phyloP scores from a whole-genome alignment of 129 eudicot genomes.

The Tagetes erecta region DNA sequence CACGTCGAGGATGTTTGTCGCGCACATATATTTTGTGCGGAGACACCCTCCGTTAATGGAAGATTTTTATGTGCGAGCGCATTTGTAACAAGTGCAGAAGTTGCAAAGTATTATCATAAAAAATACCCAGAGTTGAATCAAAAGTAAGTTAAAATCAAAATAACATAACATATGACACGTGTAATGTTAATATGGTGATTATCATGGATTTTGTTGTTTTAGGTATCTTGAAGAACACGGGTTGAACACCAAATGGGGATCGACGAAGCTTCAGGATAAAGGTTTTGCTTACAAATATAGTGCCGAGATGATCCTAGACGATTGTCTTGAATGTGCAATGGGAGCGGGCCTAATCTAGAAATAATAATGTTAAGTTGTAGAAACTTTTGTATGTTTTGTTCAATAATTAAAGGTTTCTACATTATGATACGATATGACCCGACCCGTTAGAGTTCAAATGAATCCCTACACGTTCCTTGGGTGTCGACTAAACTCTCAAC shows the following conservation, averaged over 20 bases:
- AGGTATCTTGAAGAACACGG: slow-evolving; percentile 37
- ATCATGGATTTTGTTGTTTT: background rate
- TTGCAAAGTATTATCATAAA: slow-evolving; percentile 35
- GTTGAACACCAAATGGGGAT: slow-evolving; percentile 44
- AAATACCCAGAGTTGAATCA: slow-evolving; percentile 39
- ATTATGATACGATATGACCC: no score
- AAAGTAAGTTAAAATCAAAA: slow-evolving; percentile 30
- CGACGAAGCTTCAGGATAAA: slow-evolving; percentile 45
- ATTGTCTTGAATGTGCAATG: slow-evolving; percentile 36
- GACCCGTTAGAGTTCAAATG: no score
- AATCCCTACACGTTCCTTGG: no score
- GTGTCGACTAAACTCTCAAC: no score
- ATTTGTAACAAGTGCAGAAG: slow-evolving; percentile 37
- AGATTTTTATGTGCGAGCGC: slow-evolving; percentile 50
- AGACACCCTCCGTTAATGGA: slow-evolving; percentile 30
- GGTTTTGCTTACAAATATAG: slow-evolving; percentile 50
- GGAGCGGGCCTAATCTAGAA: background rate
- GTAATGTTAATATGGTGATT: no score
- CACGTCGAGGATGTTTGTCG: slow-evolving; percentile 49
- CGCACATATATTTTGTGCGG: slow-evolving; percentile 59
- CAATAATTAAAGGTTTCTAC: no score
- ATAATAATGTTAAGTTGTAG: background rate
- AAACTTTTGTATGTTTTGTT: background rate
- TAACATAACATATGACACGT: no score
- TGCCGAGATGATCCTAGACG: slow-evolving; percentile 38